Evolutionary conservation across 202 grass and related monocot species (phyloP), one percentile per base, ranked within the genome.

Genomic region (Cymbopogon flexuosus): DNA sequence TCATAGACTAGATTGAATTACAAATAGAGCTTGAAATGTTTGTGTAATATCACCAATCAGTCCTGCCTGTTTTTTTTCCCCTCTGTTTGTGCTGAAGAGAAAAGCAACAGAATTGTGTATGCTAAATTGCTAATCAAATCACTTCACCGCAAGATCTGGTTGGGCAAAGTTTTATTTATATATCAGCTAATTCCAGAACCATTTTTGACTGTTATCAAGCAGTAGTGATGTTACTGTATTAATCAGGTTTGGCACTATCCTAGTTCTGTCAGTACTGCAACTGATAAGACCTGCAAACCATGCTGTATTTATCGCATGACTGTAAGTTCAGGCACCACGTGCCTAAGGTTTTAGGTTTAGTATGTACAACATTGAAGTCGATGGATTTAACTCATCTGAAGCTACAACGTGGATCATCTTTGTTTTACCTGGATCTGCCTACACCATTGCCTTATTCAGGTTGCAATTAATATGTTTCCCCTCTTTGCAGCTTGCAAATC

Each of bases 91-190:
- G 18, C 35, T 37, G 24, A n/a, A 2, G 49, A 40, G 34, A 49
- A 34, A 8, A 5, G 8, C 56, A 64, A 45, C 58, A 18, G 33
- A 83, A 74, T 79, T 27, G 0, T 86, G 42, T 58, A 23, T 86
- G 33, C 10, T 85, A 82, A 59, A 69, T 52, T 86, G 40, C 9
- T 85, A 82, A 60, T 75, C 62, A 79, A 76, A 79, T 75, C 62
- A 36, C 54, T 79, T 56, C 56, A 73, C 16, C 2, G n/a, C 15
- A 9, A 41, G 10, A 52, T 16, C 30, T 81, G 52, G 8, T 9
- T 76, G 24, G 18, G 16, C 16, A 61, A 60, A 10, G 14, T 29
- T 81, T 21, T 27, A 57, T 30, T 57, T 39, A 31, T 49, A 73
- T 2, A 23, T 66, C 65, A 14, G 27, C 16, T 5, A 34, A 37